Percentiles rank a stretch among this genome's conserved stretches.
These are phyloP conservation scores for Kwoniella dejecticola DNA, from an alignment of 768 basidiomycete species.

Conservation along the genomic window DNA sequence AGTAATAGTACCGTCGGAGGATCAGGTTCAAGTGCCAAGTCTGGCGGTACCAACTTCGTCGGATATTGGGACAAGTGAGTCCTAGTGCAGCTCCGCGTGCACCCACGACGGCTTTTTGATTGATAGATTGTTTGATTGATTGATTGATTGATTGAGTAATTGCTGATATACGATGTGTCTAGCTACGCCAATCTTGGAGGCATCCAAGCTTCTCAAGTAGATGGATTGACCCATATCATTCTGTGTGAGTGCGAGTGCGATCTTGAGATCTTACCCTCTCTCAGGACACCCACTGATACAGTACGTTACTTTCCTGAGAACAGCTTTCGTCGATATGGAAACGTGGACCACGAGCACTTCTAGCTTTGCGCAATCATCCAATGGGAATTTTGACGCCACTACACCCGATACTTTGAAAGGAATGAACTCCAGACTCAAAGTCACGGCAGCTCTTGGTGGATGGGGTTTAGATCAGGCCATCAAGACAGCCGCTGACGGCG, in stretches of 20 bases:
- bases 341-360: neutral
- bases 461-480: constrained; percentile 25
- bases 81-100: no score
- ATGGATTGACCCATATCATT: constrained; percentile 36
- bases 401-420: constrained; percentile 4
- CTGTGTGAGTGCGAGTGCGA: constrained; percentile 17
- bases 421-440: constrained; percentile 23
- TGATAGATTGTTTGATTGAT: no score
- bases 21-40: neutral
- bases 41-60: constrained; percentile 14
- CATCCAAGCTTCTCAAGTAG: constrained; percentile 11
- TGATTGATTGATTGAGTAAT: neutral
- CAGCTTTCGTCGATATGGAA: constrained; percentile 21
- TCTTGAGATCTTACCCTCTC: no score
- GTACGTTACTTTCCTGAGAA: neutral
- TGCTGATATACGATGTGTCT: neutral
- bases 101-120: no score
- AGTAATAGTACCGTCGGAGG: neutral
- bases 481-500: constrained; percentile 7
- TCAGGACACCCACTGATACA: no score
- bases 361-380: constrained; percentile 6
- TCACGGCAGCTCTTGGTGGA: constrained; percentile 37
- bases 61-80: constrained; percentile 37
- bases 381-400: constrained; percentile 16
- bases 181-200: constrained; percentile 21